These are phyloP conservation scores for Fusarium sp. DNA, from an alignment of 2,329 filamentous ascomycete genomes.

Conservation along the genomic window DNA sequence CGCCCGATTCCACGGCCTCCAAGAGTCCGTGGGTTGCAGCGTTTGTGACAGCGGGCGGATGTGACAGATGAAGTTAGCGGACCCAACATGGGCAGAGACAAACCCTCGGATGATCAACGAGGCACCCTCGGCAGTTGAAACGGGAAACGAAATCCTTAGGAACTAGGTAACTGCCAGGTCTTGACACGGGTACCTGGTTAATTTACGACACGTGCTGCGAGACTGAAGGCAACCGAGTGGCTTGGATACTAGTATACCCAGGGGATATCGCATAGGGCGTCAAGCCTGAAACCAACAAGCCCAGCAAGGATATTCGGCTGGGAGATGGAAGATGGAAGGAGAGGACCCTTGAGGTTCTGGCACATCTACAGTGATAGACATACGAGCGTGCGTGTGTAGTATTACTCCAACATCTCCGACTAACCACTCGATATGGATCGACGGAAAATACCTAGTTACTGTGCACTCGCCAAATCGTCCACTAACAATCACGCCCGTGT, in stretches of 20 bases:
- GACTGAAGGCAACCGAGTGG: background rate
- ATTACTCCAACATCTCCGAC: background rate
- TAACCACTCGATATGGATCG: background rate
- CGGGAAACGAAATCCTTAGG: background rate
- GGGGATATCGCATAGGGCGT: conserved; percentile 1
- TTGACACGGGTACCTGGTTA: background rate
- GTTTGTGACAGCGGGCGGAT: background rate
- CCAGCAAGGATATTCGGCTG: conserved; percentile 5
- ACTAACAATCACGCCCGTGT: background rate
- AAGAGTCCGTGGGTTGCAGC: background rate
- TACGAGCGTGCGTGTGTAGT: conserved; percentile 1
- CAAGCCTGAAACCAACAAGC: conserved; percentile 3
- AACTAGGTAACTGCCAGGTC: background rate
- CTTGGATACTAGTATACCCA: background rate
- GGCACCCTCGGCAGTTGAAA: conserved; percentile 1
- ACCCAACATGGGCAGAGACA: background rate
- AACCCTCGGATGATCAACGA: background rate
- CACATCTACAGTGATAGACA: background rate
- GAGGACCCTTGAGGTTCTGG: too few relatives aligned
- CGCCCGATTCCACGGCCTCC: conserved; percentile 9
- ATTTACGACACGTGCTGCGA: background rate
- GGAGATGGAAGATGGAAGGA: background rate
- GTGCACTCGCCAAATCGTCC: conserved; percentile 1
- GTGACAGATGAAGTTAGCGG: background rate
- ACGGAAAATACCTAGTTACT: background rate